These are phyloP conservation scores for Knufia petricola DNA, from an alignment of 2,329 filamentous ascomycete genomes.

Conservation along the genomic window DNA sequence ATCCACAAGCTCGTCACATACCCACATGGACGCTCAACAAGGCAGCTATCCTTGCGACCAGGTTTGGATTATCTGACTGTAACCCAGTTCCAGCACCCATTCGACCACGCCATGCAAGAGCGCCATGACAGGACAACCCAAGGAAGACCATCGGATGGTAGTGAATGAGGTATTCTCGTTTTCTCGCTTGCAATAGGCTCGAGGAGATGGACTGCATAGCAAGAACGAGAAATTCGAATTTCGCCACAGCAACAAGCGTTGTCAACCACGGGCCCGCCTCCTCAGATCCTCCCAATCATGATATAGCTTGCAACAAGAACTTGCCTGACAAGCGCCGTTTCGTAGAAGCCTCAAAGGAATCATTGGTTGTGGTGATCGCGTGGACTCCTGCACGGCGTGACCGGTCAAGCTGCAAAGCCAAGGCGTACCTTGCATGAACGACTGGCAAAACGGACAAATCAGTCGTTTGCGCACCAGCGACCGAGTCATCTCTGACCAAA, in stretches of 20 bases:
- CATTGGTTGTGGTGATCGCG: no score
- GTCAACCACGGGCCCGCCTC: not conserved
- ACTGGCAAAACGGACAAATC: not conserved
- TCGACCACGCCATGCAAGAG: not conserved
- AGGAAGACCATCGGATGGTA: not conserved
- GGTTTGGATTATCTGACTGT: not conserved
- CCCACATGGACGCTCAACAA: not conserved
- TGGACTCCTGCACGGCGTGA: not conserved
- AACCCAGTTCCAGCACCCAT: not conserved
- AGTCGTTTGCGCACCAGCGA: not conserved
- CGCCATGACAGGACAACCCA: not conserved
- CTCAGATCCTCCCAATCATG: not conserved
- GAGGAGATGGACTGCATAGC: not conserved
- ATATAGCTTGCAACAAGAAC: not conserved
- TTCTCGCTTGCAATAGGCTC: not conserved
- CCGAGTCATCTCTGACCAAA: not conserved
- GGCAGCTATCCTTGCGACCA: not conserved
- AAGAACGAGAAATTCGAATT: not conserved
- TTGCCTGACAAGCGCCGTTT: not conserved
- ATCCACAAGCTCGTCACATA: not conserved
- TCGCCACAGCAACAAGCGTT: not conserved
- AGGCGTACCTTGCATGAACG: not conserved
- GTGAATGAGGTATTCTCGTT: not conserved
- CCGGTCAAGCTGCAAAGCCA: not conserved
- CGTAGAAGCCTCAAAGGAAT: no score